These are phyloP conservation scores for Neonothopanus nambi DNA, from an alignment of 1,284 basidiomycete genomes.

Conservation along the genomic window DNA sequence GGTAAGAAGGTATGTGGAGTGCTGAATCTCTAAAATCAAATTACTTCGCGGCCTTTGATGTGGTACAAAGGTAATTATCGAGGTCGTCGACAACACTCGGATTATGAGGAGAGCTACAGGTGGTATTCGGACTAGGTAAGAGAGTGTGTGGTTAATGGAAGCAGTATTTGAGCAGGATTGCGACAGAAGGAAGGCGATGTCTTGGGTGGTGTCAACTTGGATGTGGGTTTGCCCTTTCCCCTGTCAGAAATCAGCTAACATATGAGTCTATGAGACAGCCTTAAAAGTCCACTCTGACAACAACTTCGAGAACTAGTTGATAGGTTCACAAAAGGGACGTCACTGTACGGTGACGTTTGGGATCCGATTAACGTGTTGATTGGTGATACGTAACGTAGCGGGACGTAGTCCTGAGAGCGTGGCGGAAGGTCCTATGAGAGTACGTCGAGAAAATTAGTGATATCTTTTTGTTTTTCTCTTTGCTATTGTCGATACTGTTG, in stretches of 20 bases:
- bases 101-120: constrained; percentile 82
- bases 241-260: background rate
- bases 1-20: constrained; percentile 62
- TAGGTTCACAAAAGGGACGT: constrained; percentile 83
- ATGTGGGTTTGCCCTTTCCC: constrained; percentile 23
- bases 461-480: background rate
- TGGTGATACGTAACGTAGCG: constrained; percentile 72
- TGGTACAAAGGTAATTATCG: constrained; percentile 72
- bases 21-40: constrained; percentile 17
- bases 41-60: no score
- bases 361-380: constrained; percentile 76
- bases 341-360: constrained; percentile 62
- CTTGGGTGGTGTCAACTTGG: constrained; percentile 20
- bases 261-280: constrained; percentile 41
- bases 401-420: constrained; percentile 76
- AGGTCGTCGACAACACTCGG: constrained; percentile 91
- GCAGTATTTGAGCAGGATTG: constrained; percentile 40
- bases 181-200: constrained; percentile 34
- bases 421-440: constrained; percentile 71
- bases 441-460: constrained; percentile 71
- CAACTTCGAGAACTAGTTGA: constrained; percentile 85
- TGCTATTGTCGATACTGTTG: no score
- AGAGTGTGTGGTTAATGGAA: constrained; percentile 75
- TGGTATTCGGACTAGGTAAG: constrained; percentile 76
- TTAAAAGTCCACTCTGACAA: constrained; percentile 55